Base-by-base conservation (phyloP, 371 early-diverging fungal genomes). In the Mucor saturninus region DNA sequence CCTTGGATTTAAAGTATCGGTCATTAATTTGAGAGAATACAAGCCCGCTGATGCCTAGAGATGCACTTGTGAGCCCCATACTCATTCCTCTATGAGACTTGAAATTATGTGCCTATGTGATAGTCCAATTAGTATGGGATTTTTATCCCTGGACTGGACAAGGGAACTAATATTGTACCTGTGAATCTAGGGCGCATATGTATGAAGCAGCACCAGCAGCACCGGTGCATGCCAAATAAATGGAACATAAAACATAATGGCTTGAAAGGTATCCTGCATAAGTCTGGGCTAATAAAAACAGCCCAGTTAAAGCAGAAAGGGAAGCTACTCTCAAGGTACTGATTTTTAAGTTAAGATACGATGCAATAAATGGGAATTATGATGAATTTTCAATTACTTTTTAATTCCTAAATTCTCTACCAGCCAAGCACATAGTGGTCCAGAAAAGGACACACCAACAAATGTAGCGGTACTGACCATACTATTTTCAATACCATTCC, bases 11-110 rank as follows among this genome's bases (percentile, higher is more conserved):
- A 45, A 77, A 81, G 39, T 69, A 74, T 26, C 56, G 52, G 57
- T 81, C 81, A 48, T 81, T 75, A 49, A 81, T 71, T 51, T 78
- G 81, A 0, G 81, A 81, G 58, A 76, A 81, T 26, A 81, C 73
- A 13, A 81, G 57, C 26, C 81, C 81, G 55, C 76, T 74, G 13
- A 81, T 65, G 8, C 81, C 78, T 0, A 81, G 30, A 0, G 74
- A 62, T 13, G 81, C 75, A 56, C 78, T 81, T 8, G 81, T 75
- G 14, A 78, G 29, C 11, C 81, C 81, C 74, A 81, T 76, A 51
- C 69, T 68, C 65, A 81, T 67, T n/a, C 81, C 81, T 13, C 74
- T 74, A 67, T 72, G 66, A 1, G 67, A 30, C 59, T 67, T 73
- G 48, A 81, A 81, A 48, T 81, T 77, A 51, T 77, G 71, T 7